Evolutionary conservation across 352 stramenopile species (phyloP), one percentile per base, ranked within the genome.

Genomic region (Elongisporangium anandrum): DNA sequence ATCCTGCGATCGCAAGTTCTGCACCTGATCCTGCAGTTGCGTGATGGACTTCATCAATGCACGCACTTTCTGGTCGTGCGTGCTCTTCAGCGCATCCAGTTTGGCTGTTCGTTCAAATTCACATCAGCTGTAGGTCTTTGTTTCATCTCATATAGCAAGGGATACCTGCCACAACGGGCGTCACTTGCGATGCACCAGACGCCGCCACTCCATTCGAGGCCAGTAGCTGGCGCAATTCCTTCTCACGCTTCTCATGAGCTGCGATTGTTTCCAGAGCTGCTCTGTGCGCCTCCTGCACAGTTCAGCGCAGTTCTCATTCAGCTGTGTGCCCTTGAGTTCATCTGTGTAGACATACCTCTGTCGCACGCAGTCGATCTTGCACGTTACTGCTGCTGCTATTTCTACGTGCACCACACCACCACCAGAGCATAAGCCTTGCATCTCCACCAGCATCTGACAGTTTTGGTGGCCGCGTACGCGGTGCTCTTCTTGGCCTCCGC

Each of bases 31-130:
- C 51, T 93, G 87, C 8, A 96, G 69, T 56, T 93, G 73, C 52
- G 81, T 78, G 57, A 97, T 94, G 48, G 79, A 94, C 53, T 84
- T 85, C 88, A 96, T 94, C 17, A 96, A 59, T 24, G 73, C 73
- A n/a, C 81, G 77, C n/a, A 92, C 83, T 68, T 91, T 90, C 54
- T 80, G 73, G 45, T 87, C 75, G 41, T 93, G 80, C 24, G 80
- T 67, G 16, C 68, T 73, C 69, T 88, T 91, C 23, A 89, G 74
- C 13, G 82, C 79, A n/a, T 81, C 63, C 34, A 87, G 59, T 60
- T 92, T 88, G 47, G 72, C 81, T 90, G 52, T 4, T 19, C 7
- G 20, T n/a, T 34, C 17, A 53, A 7, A 6, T 54, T 26, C 58
- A 2, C 52, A 0, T 39, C 16, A 22, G 8, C 4, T 8, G 22